Evolutionary conservation across 148 eudicot genomes (phyloP).

Genomic region (Camellia lanceoleosa): DNA sequence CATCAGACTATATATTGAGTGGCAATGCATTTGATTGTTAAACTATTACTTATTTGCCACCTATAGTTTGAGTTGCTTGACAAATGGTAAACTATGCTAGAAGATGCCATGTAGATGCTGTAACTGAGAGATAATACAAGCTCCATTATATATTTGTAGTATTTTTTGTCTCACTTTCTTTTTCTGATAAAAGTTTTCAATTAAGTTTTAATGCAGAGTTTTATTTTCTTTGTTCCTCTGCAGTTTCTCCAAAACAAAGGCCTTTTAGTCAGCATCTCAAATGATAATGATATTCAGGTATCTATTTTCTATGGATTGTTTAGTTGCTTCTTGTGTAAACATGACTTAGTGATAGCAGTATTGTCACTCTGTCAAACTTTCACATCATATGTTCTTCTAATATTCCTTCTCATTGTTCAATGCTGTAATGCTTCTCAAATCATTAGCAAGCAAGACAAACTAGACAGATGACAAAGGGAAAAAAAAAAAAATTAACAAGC

Average conservation of each 20-base stretch:
- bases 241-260: constrained; percentile 79
- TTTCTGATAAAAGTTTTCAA: background rate
- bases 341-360: background rate
- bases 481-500: no score
- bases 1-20: background rate
- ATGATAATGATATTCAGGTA: constrained; percentile 67
- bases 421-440: background rate
- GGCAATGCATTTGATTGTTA: background rate
- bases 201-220: background rate
- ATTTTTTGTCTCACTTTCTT: background rate
- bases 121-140: background rate
- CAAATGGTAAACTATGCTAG: background rate
- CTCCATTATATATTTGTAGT: background rate
- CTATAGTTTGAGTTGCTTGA: background rate
- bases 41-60: background rate
- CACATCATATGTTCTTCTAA: background rate
- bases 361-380: background rate
- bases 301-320: background rate
- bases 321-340: constrained; percentile 5
- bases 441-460: background rate
- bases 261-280: constrained; percentile 50
- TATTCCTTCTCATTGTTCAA: background rate
- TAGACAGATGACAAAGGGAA: background rate
- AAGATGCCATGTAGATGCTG: background rate
- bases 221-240: constrained; percentile 14